Evolutionary conservation across 345 rosid species (phyloP).

Genomic region (Lumnitzera littorea): DNA sequence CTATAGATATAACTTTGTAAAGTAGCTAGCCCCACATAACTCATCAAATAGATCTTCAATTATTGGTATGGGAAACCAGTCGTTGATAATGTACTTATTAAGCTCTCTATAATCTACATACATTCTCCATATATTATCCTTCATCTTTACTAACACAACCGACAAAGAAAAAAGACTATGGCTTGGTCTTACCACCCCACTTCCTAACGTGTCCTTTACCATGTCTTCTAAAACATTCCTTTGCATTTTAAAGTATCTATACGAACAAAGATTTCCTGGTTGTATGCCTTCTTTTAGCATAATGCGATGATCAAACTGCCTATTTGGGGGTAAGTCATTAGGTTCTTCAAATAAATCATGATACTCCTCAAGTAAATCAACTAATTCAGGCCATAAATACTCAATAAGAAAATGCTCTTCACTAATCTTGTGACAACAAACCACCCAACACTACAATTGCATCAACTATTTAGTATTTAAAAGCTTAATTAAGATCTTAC

Average conservation of each 20-base stretch:
- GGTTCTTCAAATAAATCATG: not conserved
- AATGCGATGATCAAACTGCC: not conserved
- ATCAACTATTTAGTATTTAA: no score
- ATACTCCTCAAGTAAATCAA: no score
- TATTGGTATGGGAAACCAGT: not conserved
- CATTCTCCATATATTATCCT: not conserved
- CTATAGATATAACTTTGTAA: not conserved
- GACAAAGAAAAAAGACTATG: not conserved
- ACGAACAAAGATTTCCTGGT: not conserved
- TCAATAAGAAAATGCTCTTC: no score
- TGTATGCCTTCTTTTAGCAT: not conserved
- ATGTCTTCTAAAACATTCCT: not conserved
- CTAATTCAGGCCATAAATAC: no score
- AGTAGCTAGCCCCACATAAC: not conserved
- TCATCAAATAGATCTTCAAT: constrained; percentile 4
- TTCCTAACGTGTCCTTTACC: not conserved
- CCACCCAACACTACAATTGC: no score
- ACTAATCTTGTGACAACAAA: no score
- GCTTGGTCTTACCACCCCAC: not conserved
- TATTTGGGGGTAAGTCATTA: not conserved
- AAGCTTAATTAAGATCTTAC: no score
- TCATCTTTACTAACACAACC: not conserved
- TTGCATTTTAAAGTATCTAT: not conserved
- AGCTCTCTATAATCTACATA: not conserved
- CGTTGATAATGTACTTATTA: not conserved